phyloP scores from a whole-genome alignment of 495 filamentous ascomycete genomes.

The Cercophora sp. region DNA sequence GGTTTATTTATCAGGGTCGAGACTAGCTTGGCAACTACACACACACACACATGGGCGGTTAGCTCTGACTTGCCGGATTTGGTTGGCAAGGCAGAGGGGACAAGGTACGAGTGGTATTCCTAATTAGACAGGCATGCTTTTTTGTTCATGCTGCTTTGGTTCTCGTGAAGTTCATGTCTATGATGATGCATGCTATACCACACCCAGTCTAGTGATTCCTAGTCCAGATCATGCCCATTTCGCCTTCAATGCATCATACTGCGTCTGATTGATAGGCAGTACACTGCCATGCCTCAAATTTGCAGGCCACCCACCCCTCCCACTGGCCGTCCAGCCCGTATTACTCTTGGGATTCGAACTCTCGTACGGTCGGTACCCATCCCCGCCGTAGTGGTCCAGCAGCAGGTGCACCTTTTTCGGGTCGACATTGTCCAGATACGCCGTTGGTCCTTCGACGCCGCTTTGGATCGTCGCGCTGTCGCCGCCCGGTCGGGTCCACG shows the following conservation, averaged over 20 bases:
- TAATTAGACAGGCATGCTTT: no score
- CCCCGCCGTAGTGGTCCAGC: slow-evolving; percentile 48
- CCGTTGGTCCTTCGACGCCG: slow-evolving; percentile 48
- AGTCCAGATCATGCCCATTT: slow-evolving; percentile 32
- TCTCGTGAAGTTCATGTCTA: no score
- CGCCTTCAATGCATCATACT: slow-evolving; percentile 34
- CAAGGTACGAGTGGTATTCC: no score
- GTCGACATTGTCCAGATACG: slow-evolving; percentile 43
- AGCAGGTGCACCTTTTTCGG: slow-evolving; percentile 43
- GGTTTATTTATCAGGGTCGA: no score
- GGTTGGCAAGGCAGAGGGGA: no score
- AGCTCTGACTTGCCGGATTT: no score
- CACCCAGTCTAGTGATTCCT: background rate
- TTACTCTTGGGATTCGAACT: slow-evolving; percentile 37
- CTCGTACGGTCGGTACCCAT: slow-evolving; percentile 50
- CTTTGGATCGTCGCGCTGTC: slow-evolving; percentile 35
- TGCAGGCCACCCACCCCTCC: slow-evolving; percentile 34
- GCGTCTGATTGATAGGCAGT: slow-evolving; percentile 38
- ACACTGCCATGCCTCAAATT: slow-evolving; percentile 50
- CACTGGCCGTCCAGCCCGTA: slow-evolving; percentile 41
- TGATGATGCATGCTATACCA: no score
- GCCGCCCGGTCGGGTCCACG: slow-evolving; percentile 47
- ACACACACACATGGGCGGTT: no score
- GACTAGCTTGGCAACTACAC: no score
- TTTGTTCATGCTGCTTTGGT: no score